Conservation (phyloP, 805 yeast genomes). For the Zygotorulaspora florentina region DNA sequence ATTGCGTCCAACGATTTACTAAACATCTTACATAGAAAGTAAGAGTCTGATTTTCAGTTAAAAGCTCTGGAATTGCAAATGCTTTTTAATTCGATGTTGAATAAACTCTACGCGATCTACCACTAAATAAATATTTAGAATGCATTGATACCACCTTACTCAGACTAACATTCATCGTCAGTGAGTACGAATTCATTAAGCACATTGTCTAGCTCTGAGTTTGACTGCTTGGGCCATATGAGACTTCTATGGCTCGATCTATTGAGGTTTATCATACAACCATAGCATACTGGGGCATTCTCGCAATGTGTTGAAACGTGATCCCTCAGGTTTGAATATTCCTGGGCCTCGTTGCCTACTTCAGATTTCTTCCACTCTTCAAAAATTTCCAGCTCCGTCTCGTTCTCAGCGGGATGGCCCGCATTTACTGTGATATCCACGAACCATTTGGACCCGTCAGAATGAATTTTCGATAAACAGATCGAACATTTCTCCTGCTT, state of each 20-base stretch:
- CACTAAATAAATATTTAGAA: conserved; percentile 1
- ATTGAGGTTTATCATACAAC: conserved; percentile 64
- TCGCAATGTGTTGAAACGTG: conserved; percentile 17
- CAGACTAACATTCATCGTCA: conserved; percentile 32
- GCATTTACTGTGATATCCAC: conserved; percentile 59
- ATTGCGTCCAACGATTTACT: conserved; percentile 26
- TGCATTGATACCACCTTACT: neutral
- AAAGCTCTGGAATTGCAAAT: neutral
- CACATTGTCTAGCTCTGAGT: conserved; percentile 35
- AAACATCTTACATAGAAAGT: conserved; percentile 22
- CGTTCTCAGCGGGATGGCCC: conserved; percentile 45
- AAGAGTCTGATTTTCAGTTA: neutral
- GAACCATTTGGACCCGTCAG: conserved; percentile 64
- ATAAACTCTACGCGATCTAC: neutral
- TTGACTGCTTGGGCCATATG: conserved; percentile 36
- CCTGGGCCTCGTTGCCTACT: conserved; percentile 19
- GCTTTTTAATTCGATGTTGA: neutral
- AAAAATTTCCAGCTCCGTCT: conserved; percentile 39
- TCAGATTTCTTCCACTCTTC: conserved; percentile 33
- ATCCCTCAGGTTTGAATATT: conserved; percentile 21
- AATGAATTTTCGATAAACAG: conserved; percentile 52
- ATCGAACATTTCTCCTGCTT: conserved; percentile 43
- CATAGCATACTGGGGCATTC: conserved; percentile 57
- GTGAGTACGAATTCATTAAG: conserved; percentile 47
- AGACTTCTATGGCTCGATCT: conserved; percentile 38